Evolutionary conservation across 305 asterid genomes (phyloP), one percentile per base, ranked within the genome.

Genomic region (Coffea humblotiana): DNA sequence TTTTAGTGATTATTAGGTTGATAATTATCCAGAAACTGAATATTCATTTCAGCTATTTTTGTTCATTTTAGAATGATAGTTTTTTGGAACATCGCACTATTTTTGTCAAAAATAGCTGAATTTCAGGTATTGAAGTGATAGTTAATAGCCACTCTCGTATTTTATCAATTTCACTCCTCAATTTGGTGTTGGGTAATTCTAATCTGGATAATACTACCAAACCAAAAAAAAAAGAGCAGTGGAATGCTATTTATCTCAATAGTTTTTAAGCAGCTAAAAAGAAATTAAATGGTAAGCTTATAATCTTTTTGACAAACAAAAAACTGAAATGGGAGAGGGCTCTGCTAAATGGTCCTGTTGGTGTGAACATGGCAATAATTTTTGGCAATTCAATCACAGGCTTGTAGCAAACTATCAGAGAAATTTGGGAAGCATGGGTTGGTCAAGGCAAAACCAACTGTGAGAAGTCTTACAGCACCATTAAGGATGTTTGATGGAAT

Each of bases 401-500:
- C 87, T 66, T 96, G 98, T 82, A 88, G 92, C 86, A 90, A 84
- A 87, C 84, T 96, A 78, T 90, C 93, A 8, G 98, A 90, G 85
- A 96, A 92, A 81, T 92, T 96, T 74, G 99, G 97, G 87, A 96
- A 94, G 84, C 97, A 96, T 84, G 99, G 95, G 48, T 81, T 92
- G 80, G 92, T 89, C 80, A 96, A 96, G 87, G 93, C 75, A 76
- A 92, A 96, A 85, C 97, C 98, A 25, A 78, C 97, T 0, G 99
- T 96, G 77, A 94, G 99, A 85, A 96, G 99, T 90, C 95, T 94
- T 68, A 83, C 83, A 80, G 91, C 97, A 72, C 99, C 98, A 56
- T n/a, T 96, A 88, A 89, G 99, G 89, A 96, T 96, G 99, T 88
- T 68, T 82, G 99, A 96, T 79, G 99, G 99, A 76, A 90, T 96